Evolutionary conservation across 768 basidiomycete species (phyloP).

Genomic region (Leccinum uliginosum): DNA sequence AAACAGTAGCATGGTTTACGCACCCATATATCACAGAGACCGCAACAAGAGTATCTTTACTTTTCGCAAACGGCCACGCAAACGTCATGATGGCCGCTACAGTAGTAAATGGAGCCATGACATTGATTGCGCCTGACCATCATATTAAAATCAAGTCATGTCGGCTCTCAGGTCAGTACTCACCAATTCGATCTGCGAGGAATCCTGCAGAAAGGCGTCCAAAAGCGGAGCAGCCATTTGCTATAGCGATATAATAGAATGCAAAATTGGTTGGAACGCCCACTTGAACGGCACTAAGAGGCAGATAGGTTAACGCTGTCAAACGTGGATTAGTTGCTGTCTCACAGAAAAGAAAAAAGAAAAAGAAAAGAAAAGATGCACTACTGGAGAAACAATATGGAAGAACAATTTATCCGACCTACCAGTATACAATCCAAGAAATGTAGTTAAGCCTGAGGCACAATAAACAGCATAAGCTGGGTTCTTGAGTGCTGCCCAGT

Average conservation of each 20-base stretch:
- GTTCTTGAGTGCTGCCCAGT: slow-evolving; percentile 45
- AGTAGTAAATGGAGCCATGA: slow-evolving; percentile 62
- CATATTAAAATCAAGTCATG: background rate
- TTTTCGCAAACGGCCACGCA: slow-evolving; percentile 63
- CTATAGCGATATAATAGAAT: slow-evolving; percentile 64
- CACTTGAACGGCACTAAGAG: slow-evolving; percentile 47
- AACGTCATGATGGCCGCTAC: slow-evolving; percentile 57
- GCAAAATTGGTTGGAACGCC: slow-evolving; percentile 49
- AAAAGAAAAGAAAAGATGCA: background rate
- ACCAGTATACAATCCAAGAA: slow-evolving; percentile 71
- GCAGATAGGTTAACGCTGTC: slow-evolving; percentile 62
- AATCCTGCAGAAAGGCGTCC: slow-evolving; percentile 55
- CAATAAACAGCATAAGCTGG: slow-evolving; percentile 53
- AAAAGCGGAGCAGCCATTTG: slow-evolving; percentile 60
- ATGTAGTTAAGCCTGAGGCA: slow-evolving; percentile 44
- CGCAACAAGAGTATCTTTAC: slow-evolving; percentile 40
- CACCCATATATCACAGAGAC: slow-evolving; percentile 65
- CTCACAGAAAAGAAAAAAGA: background rate
- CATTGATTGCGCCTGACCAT: slow-evolving; percentile 54
- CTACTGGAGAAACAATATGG: no score
- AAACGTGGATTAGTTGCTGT: background rate
- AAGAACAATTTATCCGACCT: slow-evolving; percentile 11
- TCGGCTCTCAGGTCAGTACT: background rate
- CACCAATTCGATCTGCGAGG: slow-evolving; percentile 52
- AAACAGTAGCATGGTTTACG: slow-evolving; percentile 6